A percentile compares a stretch with the other conserved stretches of the same genome.
Evolutionary conservation across 371 early-diverging fungal genomes (phyloP).

Genomic region (Circinella minor): DNA sequence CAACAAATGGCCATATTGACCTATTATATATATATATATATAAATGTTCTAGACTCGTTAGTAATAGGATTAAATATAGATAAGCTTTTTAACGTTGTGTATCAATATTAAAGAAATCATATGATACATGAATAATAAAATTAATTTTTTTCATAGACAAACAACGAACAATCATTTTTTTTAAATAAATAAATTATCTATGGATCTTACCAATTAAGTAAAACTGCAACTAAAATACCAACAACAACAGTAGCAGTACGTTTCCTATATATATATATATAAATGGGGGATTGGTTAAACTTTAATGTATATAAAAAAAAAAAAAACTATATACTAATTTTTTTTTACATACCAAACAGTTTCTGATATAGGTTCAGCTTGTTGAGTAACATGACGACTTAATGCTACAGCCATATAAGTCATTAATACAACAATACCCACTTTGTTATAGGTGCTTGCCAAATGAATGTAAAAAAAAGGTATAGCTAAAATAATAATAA

Average conservation of each 20-base stretch:
- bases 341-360: constrained; percentile 47
- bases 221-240: constrained; percentile 57
- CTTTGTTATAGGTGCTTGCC: constrained; percentile 48
- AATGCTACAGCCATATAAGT: constrained; percentile 51
- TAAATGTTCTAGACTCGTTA: neutral
- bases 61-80: too few species aligned
- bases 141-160: too few species aligned
- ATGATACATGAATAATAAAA: too few species aligned
- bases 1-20: constrained; percentile 66
- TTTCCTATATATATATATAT: constrained; percentile 46
- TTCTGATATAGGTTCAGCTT: constrained; percentile 37
- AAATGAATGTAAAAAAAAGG: constrained; percentile 52
- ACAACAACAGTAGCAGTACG: constrained; percentile 57
- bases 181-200: neutral
- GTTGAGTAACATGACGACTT: constrained; percentile 35
- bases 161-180: too few species aligned
- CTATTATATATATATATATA: constrained; percentile 19
- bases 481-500: constrained; percentile 38
- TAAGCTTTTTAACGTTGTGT: too few species aligned
- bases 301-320: too few species aligned
- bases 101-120: too few species aligned
- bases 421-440: constrained; percentile 48
- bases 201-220: constrained; percentile 50
- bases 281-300: too few species aligned
- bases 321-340: too few species aligned